Evolutionary conservation across 495 filamentous ascomycete genomes (phyloP).

Genomic region (Lophiotrema nucula): DNA sequence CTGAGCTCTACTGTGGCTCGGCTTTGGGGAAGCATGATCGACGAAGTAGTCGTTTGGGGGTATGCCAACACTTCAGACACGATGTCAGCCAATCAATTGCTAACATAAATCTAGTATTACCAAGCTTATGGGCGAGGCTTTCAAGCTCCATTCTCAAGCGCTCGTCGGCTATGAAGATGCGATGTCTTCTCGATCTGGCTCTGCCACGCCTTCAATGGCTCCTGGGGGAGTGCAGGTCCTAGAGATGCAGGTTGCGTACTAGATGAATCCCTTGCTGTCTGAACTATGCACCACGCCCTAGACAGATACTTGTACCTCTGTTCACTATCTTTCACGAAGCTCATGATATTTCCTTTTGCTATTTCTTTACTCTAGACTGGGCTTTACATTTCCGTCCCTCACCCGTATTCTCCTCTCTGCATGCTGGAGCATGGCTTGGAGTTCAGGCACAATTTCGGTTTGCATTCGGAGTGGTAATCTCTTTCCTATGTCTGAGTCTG

Average conservation of each 20-base stretch:
- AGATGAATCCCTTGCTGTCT: no score
- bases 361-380: constrained; percentile 30
- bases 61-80: no score
- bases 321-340: constrained; percentile 25
- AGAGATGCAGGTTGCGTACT: constrained; percentile 43
- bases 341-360: constrained; percentile 6
- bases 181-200: constrained; percentile 39
- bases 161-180: constrained; percentile 90
- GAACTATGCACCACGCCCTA: no score
- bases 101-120: constrained; percentile 70
- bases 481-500: neutral
- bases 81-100: no score
- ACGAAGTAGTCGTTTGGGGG: constrained; percentile 99
- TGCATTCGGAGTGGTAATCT: constrained; percentile 27
- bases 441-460: constrained; percentile 22
- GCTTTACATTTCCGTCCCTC: constrained; percentile 19
- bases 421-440: constrained; percentile 34
- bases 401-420: constrained; percentile 34
- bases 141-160: constrained; percentile 94
- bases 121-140: constrained; percentile 95
- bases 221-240: constrained; percentile 35
- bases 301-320: neutral
- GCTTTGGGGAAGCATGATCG: constrained; percentile 96
- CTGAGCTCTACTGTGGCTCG: constrained; percentile 90
- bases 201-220: constrained; percentile 38